These are phyloP conservation scores for Musa acuminata DNA, from an alignment of 176 grass and related monocot species.

Conservation along the genomic window DNA sequence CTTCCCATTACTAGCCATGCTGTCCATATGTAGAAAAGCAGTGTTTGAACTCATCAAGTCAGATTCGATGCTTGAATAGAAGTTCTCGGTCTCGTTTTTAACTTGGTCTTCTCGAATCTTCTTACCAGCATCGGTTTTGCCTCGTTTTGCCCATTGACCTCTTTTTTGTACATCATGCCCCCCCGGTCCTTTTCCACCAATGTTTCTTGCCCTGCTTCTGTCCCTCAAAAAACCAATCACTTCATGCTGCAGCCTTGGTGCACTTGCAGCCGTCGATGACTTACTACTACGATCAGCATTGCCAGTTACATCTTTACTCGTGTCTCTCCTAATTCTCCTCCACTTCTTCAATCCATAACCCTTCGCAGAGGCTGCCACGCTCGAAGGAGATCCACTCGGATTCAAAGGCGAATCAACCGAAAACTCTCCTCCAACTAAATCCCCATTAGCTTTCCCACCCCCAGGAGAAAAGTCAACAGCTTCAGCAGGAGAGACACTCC, in stretches of 20 bases:
- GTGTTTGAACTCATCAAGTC: conserved; percentile 31
- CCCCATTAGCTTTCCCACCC: not conserved
- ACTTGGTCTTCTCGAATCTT: conserved; percentile 6
- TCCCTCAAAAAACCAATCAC: conserved; percentile 9
- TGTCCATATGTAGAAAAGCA: conserved; percentile 12
- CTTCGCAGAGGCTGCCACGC: conserved; percentile 9
- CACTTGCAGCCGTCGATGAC: conserved; percentile 23
- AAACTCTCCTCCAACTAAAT: conserved; percentile 19
- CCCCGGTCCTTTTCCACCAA: conserved; percentile 22
- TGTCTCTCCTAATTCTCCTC: conserved; percentile 41
- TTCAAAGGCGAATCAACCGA: not conserved
- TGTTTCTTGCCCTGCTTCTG: not conserved
- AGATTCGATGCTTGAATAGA: conserved; percentile 37
- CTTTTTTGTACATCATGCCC: conserved; percentile 7
- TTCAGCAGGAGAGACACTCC: conserved; percentile 11
- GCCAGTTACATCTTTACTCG: conserved; percentile 16
- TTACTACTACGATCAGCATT: conserved; percentile 4
- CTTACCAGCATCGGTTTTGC: not conserved
- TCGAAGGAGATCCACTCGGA: conserved; percentile 2
- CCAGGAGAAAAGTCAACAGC: not conserved
- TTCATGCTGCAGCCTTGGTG: not conserved
- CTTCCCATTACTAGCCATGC: not conserved
- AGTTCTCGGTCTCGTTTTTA: conserved; percentile 16
- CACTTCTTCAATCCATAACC: conserved; percentile 28
- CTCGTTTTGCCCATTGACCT: conserved; percentile 13